Base-by-base conservation (phyloP, 2,329 filamentous ascomycete genomes). In the Amauroascus verrucosus region DNA sequence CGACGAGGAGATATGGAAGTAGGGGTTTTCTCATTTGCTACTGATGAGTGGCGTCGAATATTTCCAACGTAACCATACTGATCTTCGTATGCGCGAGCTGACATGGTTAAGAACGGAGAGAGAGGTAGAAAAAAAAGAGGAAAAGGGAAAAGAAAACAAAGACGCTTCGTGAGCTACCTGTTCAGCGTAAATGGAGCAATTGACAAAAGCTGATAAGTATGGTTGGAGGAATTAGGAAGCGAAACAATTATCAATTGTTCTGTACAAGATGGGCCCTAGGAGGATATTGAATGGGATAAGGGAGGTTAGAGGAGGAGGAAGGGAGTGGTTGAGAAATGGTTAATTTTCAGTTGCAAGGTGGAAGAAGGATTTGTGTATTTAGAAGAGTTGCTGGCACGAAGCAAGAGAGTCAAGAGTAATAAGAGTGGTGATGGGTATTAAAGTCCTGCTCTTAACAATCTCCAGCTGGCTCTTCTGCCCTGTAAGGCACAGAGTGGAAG, bases 1-100 rank as follows among this genome's bases (percentile, higher is more conserved):
- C 72, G 67, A 58, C 65, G 68, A 28, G 72, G 71, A 32, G 70
- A 70, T 55, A 68, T 62, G 18, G 70, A 70, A 55, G 67, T 63
- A 43, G 70, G 67, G 33, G 64, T 63, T 52, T 62, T 58, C 59
- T 64, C 53, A 59, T 64, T 65, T 64, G 71, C 58, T 61, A 69
- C 57, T 46, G 77, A 73, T 61, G 77, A 77, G 65, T 79, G 80
- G 63, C 79, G 78, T 61, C 76, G 76, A 57, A 80, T 72, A 62
- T 78, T 76, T 67, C 79, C 77, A 73, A 78, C 14, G 22, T 49
- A 28, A 46, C 52, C 52, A 50, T 57, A 54, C 45, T 51, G 53
- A 28, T 58, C 56, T 37, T 58, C 56, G 32, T 54, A 57, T 13
- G 40, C 41, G 40, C 55, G 57, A 45, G 50, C 50, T 37, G 56